Conservation (phyloP, 2,329 filamentous ascomycete species). For the Penicillium sp. region DNA sequence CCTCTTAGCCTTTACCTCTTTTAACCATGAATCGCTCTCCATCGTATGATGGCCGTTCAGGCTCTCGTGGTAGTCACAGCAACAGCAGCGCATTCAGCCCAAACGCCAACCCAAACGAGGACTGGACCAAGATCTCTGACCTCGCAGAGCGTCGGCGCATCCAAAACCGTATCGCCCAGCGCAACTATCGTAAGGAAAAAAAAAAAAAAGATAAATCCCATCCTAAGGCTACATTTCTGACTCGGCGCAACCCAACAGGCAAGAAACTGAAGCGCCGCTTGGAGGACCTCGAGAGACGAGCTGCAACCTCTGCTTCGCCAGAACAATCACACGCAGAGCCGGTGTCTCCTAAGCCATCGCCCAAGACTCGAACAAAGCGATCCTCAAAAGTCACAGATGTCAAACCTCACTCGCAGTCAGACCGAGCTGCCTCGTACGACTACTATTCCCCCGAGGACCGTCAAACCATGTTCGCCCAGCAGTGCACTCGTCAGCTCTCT, state of each 20-base stretch:
- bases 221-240: neutral
- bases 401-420: slow-evolving; percentile 18
- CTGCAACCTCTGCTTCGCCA: slow-evolving; percentile 54
- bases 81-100: slow-evolving; percentile 92
- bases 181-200: slow-evolving; percentile 76
- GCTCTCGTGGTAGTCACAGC: slow-evolving; percentile 58
- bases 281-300: slow-evolving; percentile 55
- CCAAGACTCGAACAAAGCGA: slow-evolving; percentile 24
- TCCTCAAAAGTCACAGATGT: slow-evolving; percentile 23
- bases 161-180: slow-evolving; percentile 94
- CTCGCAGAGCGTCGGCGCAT: slow-evolving; percentile 87
- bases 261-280: slow-evolving; percentile 61
- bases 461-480: slow-evolving; percentile 47
- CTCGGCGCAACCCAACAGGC: slow-evolving; percentile 32
- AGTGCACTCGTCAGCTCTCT: slow-evolving; percentile 52
- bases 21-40: slow-evolving; percentile 27
- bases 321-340: slow-evolving; percentile 51
- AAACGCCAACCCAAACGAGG: slow-evolving; percentile 89
- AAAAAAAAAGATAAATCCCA: neutral
- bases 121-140: slow-evolving; percentile 98
- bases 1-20: neutral
- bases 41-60: slow-evolving; percentile 23
- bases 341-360: slow-evolving; percentile 27
- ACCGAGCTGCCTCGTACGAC: slow-evolving; percentile 31
- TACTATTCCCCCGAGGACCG: slow-evolving; percentile 41